Evolutionary conservation across 177 flowering plant species (phyloP).

Genomic region (Vitis hybrid): DNA sequence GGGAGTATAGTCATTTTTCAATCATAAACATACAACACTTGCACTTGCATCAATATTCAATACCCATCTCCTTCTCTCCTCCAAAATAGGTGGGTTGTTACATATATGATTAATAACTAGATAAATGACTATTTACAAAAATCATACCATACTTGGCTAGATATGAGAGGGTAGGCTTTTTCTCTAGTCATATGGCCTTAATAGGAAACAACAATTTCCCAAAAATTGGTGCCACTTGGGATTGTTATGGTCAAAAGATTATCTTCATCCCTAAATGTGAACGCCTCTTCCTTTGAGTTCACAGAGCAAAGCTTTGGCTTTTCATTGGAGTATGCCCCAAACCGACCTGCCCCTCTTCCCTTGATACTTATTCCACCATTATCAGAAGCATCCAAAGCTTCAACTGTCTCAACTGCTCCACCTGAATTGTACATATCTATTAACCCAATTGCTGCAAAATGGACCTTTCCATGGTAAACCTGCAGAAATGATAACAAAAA

Average conservation of each 20-base stretch:
- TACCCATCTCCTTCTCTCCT: no score
- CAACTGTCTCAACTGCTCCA: conserved; percentile 57
- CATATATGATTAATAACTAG: no score
- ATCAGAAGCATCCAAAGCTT: conserved; percentile 11
- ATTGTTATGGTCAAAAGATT: conserved; percentile 37
- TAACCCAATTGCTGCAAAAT: conserved; percentile 70
- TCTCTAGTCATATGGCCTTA: conserved; percentile 7
- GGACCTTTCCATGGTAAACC: conserved; percentile 36
- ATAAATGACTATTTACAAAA: no score
- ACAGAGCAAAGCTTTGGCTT: conserved; percentile 41
- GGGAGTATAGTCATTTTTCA: no score
- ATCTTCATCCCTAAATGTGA: conserved; percentile 31
- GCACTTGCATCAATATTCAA: no score
- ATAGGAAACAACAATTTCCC: conserved; percentile 46
- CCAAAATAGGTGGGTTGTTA: no score
- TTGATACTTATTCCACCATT: conserved; percentile 26
- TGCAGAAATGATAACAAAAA: conserved; percentile 11
- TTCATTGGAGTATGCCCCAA: conserved; percentile 56
- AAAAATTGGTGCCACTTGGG: conserved; percentile 30
- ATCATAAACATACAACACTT: no score
- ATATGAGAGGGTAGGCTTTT: no score
- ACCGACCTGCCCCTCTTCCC: conserved; percentile 57
- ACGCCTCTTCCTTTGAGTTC: conserved; percentile 33
- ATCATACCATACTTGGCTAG: not conserved
- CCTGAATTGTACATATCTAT: conserved; percentile 71